These are phyloP conservation scores for Leucosporidium creatinivorum DNA, from an alignment of 768 basidiomycete genomes.

Conservation along the genomic window DNA sequence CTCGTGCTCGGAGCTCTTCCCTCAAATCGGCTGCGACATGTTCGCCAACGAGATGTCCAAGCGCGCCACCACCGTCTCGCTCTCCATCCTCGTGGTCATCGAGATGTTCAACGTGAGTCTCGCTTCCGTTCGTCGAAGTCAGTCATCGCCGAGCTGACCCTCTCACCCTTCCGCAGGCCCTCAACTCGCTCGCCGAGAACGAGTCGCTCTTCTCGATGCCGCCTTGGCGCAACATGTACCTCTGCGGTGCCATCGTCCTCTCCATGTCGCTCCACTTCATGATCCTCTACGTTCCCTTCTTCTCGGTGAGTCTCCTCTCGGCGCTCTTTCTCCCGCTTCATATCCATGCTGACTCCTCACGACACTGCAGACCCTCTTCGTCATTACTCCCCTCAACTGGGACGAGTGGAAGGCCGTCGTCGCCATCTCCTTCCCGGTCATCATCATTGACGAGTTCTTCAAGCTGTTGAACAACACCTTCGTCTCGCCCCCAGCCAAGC, in stretches of 20 bases:
- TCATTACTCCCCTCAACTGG: constrained; percentile 90
- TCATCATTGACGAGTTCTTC: constrained; percentile 81
- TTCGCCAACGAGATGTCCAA: constrained; percentile 67
- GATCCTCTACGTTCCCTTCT: constrained; percentile 96
- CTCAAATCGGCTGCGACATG: constrained; percentile 90
- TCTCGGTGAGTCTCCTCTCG: constrained; percentile 57
- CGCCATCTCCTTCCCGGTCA: constrained; percentile 74
- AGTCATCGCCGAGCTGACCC: constrained; percentile 35
- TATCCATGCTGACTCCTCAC: constrained; percentile 51
- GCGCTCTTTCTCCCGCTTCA: constrained; percentile 43
- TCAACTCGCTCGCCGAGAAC: constrained; percentile 91
- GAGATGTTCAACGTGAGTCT: constrained; percentile 73
- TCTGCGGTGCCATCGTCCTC: constrained; percentile 77
- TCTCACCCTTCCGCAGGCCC: constrained; percentile 19
- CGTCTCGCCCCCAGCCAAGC: constrained; percentile 4
- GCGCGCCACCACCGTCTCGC: constrained; percentile 86
- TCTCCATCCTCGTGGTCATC: constrained; percentile 90
- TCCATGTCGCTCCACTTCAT: constrained; percentile 90
- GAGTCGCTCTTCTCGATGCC: constrained; percentile 83
- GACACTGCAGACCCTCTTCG: constrained; percentile 63
- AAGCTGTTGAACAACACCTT: constrained; percentile 50
- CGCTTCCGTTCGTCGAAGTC: not conserved
- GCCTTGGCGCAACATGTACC: constrained; percentile 88
- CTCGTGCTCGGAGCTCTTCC: constrained; percentile 71
- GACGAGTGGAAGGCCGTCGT: constrained; percentile 90